Conservation (phyloP, 306 rosid genomes). For the Gastrolobium villosum region DNA sequence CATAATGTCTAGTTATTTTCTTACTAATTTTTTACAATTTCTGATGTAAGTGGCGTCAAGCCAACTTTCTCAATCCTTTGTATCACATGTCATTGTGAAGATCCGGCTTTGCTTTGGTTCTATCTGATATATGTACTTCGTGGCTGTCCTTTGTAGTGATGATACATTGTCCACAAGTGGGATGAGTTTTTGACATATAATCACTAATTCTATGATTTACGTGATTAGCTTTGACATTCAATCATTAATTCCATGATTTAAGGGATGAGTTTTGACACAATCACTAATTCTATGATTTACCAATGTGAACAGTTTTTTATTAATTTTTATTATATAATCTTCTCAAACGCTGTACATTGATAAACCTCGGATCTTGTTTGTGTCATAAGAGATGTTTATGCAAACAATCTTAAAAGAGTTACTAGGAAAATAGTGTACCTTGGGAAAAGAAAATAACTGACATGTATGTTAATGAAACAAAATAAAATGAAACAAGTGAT, state of each 20-base stretch:
- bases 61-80: conserved; percentile 43
- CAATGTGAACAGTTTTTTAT: conserved; percentile 40
- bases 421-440: neutral
- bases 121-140: conserved; percentile 39
- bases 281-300: conserved; percentile 44
- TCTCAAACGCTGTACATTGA: neutral
- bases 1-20: conserved; percentile 37
- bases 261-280: conserved; percentile 33
- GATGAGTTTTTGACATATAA: conserved; percentile 43
- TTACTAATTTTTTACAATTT: conserved; percentile 37
- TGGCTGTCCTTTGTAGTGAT: conserved; percentile 39
- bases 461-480: neutral
- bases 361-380: conserved; percentile 11
- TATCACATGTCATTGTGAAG: conserved; percentile 49
- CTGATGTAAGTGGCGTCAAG: conserved; percentile 33
- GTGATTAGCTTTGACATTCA: too few species aligned
- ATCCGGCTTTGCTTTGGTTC: conserved; percentile 37
- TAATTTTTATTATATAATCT: neutral
- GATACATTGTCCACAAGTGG: conserved; percentile 38
- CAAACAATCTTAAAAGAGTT: neutral
- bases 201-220: neutral
- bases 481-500: neutral
- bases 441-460: neutral
- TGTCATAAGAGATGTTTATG: neutral
- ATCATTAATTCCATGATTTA: conserved; percentile 42